phyloP scores from a whole-genome alignment of 805 yeast species.

The Cyberlindnera japonica region DNA sequence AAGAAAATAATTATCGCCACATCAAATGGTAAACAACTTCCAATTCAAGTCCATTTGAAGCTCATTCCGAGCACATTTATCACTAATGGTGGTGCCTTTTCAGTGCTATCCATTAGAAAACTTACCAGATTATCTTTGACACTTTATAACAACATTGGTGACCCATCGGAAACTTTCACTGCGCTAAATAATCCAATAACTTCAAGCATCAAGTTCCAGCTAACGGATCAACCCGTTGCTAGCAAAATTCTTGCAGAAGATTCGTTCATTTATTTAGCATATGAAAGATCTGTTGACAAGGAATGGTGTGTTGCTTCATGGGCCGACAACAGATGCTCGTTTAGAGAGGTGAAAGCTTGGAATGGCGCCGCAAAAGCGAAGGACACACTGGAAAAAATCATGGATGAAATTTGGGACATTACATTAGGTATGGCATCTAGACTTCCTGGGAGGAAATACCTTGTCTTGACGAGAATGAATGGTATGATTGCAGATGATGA shows the following conservation, averaged over 20 bases:
- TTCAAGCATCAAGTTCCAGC: constrained; percentile 39
- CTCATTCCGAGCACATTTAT: constrained; percentile 41
- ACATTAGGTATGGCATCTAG: constrained; percentile 42
- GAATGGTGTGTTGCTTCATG: constrained; percentile 87
- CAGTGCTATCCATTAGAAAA: constrained; percentile 32
- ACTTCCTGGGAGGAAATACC: constrained; percentile 43
- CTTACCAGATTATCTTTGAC: constrained; percentile 46
- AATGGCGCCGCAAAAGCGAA: constrained; percentile 35
- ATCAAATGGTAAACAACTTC: constrained; percentile 26
- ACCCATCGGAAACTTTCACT: constrained; percentile 32
- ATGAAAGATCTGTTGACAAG: constrained; percentile 74
- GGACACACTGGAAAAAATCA: constrained; percentile 47
- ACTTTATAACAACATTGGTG: constrained; percentile 57
- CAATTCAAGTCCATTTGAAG: constrained; percentile 28
- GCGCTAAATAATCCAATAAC: constrained; percentile 41
- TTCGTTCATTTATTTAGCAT: constrained; percentile 78
- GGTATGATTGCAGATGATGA: constrained; percentile 82
- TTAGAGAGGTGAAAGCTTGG: constrained; percentile 65
- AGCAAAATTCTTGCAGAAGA: constrained; percentile 54
- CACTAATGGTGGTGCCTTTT: constrained; percentile 31
- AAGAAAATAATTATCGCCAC: too few relatives aligned
- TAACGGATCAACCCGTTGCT: constrained; percentile 36
- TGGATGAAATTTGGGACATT: constrained; percentile 63
- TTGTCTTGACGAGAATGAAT: constrained; percentile 66
- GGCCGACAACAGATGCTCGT: constrained; percentile 78